Conservation (phyloP, 441 rosid genomes). For the Mallotus repandus region DNA sequence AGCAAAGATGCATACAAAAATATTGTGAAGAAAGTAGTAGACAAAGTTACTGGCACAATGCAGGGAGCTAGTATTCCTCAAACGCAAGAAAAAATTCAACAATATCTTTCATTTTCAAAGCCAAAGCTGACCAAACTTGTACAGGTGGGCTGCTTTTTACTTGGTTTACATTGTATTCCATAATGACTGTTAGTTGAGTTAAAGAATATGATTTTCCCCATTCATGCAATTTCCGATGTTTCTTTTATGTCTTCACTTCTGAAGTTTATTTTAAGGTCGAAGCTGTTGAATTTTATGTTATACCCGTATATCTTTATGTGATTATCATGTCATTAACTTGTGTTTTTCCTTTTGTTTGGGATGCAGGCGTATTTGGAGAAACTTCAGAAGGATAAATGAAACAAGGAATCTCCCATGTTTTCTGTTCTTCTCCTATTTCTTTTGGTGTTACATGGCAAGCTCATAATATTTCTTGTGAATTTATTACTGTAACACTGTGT, state of each 20-base stretch:
- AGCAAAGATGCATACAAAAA: slow-evolving; percentile 87
- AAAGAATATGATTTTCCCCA: neutral
- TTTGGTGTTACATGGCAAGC: slow-evolving; percentile 15
- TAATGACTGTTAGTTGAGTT: neutral
- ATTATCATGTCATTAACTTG: neutral
- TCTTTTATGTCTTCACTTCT: neutral
- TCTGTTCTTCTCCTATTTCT: slow-evolving; percentile 1
- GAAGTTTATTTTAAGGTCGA: neutral
- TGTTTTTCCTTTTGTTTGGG: slow-evolving; percentile 9
- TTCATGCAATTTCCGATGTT: neutral
- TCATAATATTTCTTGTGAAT: slow-evolving; percentile 7
- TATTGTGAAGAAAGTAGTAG: slow-evolving; percentile 93
- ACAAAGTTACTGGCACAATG: slow-evolving; percentile 79
- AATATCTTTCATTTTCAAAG: slow-evolving; percentile 77
- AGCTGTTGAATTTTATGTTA: neutral
- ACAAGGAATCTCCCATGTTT: slow-evolving; percentile 18
- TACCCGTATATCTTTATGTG: no score
- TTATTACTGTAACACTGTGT: slow-evolving; percentile 20
- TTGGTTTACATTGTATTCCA: neutral
- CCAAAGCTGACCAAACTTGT: slow-evolving; percentile 92
- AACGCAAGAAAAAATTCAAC: slow-evolving; percentile 85
- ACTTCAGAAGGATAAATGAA: slow-evolving; percentile 51
- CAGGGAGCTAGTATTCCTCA: slow-evolving; percentile 78
- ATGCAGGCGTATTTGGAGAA: slow-evolving; percentile 77
- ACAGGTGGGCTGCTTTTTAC: slow-evolving; percentile 51